These are phyloP conservation scores for Magnaporthales sp. DNA, from an alignment of 2,329 filamentous ascomycete genomes.

Conservation along the genomic window DNA sequence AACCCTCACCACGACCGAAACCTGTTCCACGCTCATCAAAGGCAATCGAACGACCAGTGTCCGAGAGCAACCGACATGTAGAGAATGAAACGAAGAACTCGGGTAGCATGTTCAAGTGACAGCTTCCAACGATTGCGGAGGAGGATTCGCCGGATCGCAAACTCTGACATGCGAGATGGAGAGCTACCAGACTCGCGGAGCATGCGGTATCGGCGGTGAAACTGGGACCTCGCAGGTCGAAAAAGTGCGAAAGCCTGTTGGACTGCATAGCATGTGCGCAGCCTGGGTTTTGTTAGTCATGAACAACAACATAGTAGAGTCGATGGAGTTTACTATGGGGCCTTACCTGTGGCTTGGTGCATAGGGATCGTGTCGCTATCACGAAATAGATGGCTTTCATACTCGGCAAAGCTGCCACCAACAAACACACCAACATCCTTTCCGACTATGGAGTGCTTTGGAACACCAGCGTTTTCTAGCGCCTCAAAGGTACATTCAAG, in stretches of 20 bases:
- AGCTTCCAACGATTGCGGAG: slow-evolving; percentile 37
- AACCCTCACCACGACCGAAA: slow-evolving; percentile 54
- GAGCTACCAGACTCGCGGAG: slow-evolving; percentile 39
- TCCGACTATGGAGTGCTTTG: slow-evolving; percentile 35
- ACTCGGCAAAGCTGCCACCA: slow-evolving; percentile 28
- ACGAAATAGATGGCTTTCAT: slow-evolving; percentile 11
- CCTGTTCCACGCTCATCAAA: slow-evolving; percentile 38
- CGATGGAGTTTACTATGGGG: not conserved
- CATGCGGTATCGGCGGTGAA: slow-evolving; percentile 45
- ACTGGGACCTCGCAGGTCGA: slow-evolving; percentile 43
- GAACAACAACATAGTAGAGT: not conserved
- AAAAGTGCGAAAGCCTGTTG: slow-evolving; percentile 46
- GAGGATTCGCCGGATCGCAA: slow-evolving; percentile 36
- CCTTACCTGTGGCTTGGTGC: slow-evolving; percentile 20
- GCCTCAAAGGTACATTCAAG: slow-evolving; percentile 45
- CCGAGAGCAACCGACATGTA: slow-evolving; percentile 37
- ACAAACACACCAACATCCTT: slow-evolving; percentile 40
- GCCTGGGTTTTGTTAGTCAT: slow-evolving; percentile 19
- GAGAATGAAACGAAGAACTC: slow-evolving; percentile 37
- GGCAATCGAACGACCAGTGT: slow-evolving; percentile 41
- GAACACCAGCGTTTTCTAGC: slow-evolving; percentile 41
- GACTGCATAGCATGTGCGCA: slow-evolving; percentile 43
- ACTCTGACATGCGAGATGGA: slow-evolving; percentile 41
- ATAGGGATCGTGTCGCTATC: slow-evolving; percentile 14
- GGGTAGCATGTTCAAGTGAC: slow-evolving; percentile 38